These are phyloP conservation scores for Schoenoplectus tabernaemontani DNA, from an alignment of 202 grass and related monocot species.

Conservation along the genomic window DNA sequence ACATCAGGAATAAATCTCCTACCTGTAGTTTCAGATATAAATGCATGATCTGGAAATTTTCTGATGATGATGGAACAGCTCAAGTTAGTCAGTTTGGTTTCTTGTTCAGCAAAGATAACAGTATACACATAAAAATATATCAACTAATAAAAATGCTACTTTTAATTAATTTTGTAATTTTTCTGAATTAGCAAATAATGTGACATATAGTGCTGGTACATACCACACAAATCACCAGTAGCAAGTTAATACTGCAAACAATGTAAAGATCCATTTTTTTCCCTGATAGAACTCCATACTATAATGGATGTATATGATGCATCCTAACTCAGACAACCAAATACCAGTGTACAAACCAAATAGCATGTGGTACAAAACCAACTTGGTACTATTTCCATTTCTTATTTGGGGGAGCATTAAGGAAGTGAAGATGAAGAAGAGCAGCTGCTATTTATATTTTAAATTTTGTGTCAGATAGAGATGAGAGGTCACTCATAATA, in stretches of 20 bases:
- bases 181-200: not conserved
- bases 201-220: not conserved
- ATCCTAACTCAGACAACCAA: not conserved
- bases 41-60: not conserved
- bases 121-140: conserved; percentile 1
- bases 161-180: not conserved
- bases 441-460: conserved; percentile 15
- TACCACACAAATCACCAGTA: not conserved
- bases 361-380: not conserved
- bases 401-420: conserved; percentile 28
- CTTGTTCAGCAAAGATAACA: conserved; percentile 13
- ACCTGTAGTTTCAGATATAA: conserved; percentile 4
- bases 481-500: conserved; percentile 69
- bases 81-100: not conserved
- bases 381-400: not conserved
- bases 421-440: not conserved
- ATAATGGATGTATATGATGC: conserved; percentile 4
- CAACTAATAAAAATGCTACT: not conserved
- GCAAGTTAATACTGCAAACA: not conserved
- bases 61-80: conserved; percentile 9
- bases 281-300: not conserved
- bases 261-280: not conserved
- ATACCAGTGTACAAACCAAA: not conserved
- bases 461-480: conserved; percentile 30
- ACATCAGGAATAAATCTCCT: not conserved